Evolutionary conservation across 1,284 basidiomycete species (phyloP).

Genomic region (Peniophora sp.): DNA sequence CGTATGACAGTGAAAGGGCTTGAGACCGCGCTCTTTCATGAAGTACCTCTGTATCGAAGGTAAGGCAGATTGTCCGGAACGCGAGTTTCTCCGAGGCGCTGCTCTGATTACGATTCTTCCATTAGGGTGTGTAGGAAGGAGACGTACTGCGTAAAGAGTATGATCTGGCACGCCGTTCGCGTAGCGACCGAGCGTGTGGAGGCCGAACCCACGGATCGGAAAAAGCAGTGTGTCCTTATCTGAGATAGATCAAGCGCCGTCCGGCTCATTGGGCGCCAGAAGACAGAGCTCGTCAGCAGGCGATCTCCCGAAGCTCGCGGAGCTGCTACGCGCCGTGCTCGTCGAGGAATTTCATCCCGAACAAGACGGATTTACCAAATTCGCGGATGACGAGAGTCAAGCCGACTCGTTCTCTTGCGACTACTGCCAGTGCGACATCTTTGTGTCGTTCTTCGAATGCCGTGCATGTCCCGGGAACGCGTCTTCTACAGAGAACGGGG

Average conservation of each 20-base stretch:
- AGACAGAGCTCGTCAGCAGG: conserved; percentile 1
- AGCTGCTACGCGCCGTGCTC: conserved; percentile 53
- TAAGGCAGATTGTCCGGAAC: conserved; percentile 15
- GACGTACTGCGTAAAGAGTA: conserved; percentile 62
- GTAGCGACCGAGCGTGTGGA: conserved; percentile 19
- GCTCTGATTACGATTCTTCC: no score
- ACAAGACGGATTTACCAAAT: conserved; percentile 23
- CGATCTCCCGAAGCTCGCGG: conserved; percentile 26
- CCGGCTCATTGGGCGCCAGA: conserved; percentile 1
- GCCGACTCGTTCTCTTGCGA: conserved; percentile 45
- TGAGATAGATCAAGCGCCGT: conserved; percentile 2
- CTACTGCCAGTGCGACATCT: conserved; percentile 71
- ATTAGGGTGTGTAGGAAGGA: conserved; percentile 67
- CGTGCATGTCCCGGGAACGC: conserved; percentile 25
- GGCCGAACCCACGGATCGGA: not conserved
- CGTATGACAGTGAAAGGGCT: conserved; percentile 63
- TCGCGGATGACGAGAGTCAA: conserved; percentile 12
- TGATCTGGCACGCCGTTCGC: conserved; percentile 46
- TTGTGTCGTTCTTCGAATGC: conserved; percentile 73
- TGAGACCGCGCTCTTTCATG: conserved; percentile 50
- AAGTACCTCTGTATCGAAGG: conserved; percentile 71
- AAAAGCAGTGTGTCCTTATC: not conserved
- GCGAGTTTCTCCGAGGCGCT: no score
- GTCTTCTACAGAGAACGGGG: conserved; percentile 8
- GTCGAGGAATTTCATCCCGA: conserved; percentile 40